Conservation (phyloP, 2,329 filamentous ascomycete genomes). For the Scytalidium sp. region DNA sequence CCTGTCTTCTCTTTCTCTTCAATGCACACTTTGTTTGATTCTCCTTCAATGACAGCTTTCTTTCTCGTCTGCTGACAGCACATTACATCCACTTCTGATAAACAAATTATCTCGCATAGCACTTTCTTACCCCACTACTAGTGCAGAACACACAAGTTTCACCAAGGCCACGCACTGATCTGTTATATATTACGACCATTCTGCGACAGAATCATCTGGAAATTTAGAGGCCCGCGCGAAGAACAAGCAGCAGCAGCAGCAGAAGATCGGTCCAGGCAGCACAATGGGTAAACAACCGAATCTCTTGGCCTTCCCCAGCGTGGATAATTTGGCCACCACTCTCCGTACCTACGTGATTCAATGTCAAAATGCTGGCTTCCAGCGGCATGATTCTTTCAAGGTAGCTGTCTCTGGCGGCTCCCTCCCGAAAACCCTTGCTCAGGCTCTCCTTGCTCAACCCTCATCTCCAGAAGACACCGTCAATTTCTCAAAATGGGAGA, state of each 20-base stretch:
- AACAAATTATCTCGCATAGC: background rate
- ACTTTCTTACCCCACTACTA: background rate
- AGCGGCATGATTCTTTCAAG: conserved; percentile 82
- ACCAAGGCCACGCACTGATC: background rate
- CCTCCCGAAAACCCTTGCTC: conserved; percentile 81
- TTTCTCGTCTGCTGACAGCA: background rate
- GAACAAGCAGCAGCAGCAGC: too few species aligned
- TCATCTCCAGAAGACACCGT: conserved; percentile 56
- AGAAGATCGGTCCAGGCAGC: too few species aligned
- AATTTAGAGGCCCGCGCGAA: too few species aligned
- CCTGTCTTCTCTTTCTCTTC: background rate
- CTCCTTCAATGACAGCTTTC: background rate
- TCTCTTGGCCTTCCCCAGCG: conserved; percentile 76
- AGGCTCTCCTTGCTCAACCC: conserved; percentile 66
- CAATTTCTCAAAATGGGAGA: conserved; percentile 86
- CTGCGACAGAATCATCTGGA: too few species aligned
- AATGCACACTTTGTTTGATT: background rate
- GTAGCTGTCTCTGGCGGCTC: conserved; percentile 92
- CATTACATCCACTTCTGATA: background rate
- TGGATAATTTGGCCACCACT: conserved; percentile 67
- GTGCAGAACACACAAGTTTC: background rate
- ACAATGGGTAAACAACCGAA: conserved; percentile 43
- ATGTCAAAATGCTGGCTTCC: conserved; percentile 74
- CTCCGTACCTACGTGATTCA: conserved; percentile 81
- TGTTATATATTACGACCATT: background rate